A percentile compares a stretch with the other conserved stretches of the same genome.
These are phyloP conservation scores for Royoungia palumana DNA, from an alignment of 768 basidiomycete genomes.

Conservation along the genomic window DNA sequence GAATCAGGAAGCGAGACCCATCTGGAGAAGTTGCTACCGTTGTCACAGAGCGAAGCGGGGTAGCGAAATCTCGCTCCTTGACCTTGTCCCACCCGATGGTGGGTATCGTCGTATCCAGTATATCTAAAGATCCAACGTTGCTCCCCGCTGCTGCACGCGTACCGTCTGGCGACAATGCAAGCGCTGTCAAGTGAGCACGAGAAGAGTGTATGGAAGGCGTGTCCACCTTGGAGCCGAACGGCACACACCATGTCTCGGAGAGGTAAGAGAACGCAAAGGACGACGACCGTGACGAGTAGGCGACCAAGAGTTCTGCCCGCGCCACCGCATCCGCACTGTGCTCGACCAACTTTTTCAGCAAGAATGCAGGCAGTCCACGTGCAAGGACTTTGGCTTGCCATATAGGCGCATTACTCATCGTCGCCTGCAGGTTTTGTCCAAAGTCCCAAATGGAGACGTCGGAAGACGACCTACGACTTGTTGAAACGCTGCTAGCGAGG, in stretches of 20 bases:
- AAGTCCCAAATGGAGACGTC: constrained; percentile 6
- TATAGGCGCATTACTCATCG: background rate
- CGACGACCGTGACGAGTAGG: background rate
- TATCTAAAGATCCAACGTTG: constrained; percentile 2
- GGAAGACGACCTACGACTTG: constrained; percentile 1
- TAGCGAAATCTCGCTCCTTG: background rate
- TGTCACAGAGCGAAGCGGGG: background rate
- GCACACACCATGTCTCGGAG: background rate
- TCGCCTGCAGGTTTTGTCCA: background rate
- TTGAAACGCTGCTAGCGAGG: background rate
- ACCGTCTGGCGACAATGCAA: constrained; percentile 20
- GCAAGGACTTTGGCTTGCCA: constrained; percentile 4
- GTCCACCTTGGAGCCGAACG: background rate
- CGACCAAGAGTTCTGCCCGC: background rate
- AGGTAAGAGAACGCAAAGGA: constrained; percentile 6
- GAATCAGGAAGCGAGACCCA: constrained; percentile 7
- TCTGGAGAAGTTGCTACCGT: constrained; percentile 6
- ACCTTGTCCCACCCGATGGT: constrained; percentile 8
- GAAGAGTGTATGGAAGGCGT: background rate
- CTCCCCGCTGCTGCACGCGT: constrained; percentile 12
- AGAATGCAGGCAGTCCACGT: background rate
- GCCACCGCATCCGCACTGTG: background rate
- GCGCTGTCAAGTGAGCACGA: constrained; percentile 1
- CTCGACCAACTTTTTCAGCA: background rate
- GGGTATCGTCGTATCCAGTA: constrained; percentile 6